Conservation (phyloP, 441 rosid species). For the Arabidopsis hybrid region DNA sequence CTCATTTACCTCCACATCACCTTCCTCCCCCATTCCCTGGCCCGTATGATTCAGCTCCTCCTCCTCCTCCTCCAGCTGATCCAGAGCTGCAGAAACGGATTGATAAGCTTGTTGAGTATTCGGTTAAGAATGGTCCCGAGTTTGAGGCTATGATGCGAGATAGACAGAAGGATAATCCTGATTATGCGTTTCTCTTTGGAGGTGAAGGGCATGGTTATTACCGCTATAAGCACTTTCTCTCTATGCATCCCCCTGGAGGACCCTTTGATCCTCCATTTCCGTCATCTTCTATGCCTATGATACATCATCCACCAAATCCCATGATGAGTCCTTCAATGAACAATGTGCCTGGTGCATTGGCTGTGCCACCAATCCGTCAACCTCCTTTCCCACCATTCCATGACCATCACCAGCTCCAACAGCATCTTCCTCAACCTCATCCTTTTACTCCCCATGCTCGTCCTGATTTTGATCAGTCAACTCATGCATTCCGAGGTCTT, state of each 20-base stretch:
- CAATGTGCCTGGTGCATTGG: conserved; percentile 56
- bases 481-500: conserved; percentile 71
- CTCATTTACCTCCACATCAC: conserved; percentile 73
- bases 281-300: conserved; percentile 58
- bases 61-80: conserved; percentile 91
- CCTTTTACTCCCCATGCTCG: conserved; percentile 61
- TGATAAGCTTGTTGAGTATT: conserved; percentile 93
- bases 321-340: conserved; percentile 63
- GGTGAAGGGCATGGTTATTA: conserved; percentile 95
- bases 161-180: conserved; percentile 96
- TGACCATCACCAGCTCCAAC: conserved; percentile 75
- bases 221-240: conserved; percentile 84
- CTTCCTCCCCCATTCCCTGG: conserved; percentile 72
- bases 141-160: conserved; percentile 97
- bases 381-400: conserved; percentile 77
- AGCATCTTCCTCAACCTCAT: conserved; percentile 69
- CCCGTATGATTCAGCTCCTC: conserved; percentile 76
- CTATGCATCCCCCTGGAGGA: conserved; percentile 64
- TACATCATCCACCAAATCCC: conserved; percentile 82
- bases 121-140: conserved; percentile 92
- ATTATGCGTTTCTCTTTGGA: conserved; percentile 85
- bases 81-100: conserved; percentile 95
- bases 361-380: conserved; percentile 75
- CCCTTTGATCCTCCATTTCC: conserved; percentile 71
- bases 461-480: conserved; percentile 78